Evolutionary conservation across 179 eudicot genomes (phyloP).

Genomic region (Amaranthus tricolor): DNA sequence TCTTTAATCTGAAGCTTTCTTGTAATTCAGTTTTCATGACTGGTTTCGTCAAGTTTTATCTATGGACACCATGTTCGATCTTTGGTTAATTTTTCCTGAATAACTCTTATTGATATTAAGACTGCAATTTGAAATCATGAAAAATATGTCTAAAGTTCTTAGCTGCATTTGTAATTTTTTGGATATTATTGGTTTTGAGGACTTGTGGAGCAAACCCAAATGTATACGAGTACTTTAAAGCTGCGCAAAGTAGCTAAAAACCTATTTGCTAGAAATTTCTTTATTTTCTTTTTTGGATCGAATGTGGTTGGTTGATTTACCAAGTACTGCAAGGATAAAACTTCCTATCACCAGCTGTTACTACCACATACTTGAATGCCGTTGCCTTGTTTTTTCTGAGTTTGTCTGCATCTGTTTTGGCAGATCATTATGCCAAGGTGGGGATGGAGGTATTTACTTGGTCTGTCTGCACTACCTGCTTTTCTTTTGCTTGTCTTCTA

Average conservation of each 20-base stretch:
- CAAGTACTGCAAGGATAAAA: not conserved
- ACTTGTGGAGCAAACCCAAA: no score
- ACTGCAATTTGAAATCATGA: no score
- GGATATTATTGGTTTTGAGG: not conserved
- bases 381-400: not conserved
- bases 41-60: not conserved
- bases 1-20: not conserved
- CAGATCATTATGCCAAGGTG: constrained; percentile 54
- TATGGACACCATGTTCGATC: not conserved
- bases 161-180: not conserved
- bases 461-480: constrained; percentile 62
- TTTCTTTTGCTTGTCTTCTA: constrained; percentile 49
- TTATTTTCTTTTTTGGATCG: not conserved
- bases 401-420: not conserved
- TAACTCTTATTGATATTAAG: not conserved
- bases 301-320: not conserved
- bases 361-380: not conserved
- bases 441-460: constrained; percentile 82
- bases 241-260: not conserved
- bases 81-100: not conserved
- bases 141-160: not conserved
- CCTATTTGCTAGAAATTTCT: not conserved
- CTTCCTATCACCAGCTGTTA: not conserved
- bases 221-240: not conserved
- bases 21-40: no score